A percentile compares a stretch with the other conserved stretches of the same genome.
Evolutionary conservation across 1,284 basidiomycete genomes (phyloP).

Genomic region (Rhodotorula sp.): DNA sequence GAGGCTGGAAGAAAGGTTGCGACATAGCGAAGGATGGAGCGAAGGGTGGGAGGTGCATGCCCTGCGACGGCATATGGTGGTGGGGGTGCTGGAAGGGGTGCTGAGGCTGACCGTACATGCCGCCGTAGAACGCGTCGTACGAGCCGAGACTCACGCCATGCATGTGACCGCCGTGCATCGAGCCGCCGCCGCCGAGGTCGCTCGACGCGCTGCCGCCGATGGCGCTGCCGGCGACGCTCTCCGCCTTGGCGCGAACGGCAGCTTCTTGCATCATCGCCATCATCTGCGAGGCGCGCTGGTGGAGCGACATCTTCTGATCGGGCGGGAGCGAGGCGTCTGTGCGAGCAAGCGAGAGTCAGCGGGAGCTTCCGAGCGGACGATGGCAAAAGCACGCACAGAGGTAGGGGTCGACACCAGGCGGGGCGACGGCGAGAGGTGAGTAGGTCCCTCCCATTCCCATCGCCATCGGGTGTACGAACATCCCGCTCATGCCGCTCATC

Average conservation of each 20-base stretch:
- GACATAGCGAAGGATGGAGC: conserved; percentile 33
- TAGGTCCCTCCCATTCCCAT: conserved; percentile 32
- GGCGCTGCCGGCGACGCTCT: conserved; percentile 23
- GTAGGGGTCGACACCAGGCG: conserved; percentile 38
- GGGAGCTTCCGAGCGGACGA: too few species aligned
- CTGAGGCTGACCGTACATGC: conserved; percentile 7
- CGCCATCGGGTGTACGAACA: conserved; percentile 2
- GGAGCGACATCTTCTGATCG: conserved; percentile 40
- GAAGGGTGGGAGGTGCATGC: conserved; percentile 30
- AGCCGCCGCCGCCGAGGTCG: conserved; percentile 13
- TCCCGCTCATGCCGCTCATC: conserved; percentile 15
- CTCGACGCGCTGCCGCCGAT: conserved; percentile 4
- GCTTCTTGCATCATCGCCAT: conserved; percentile 41
- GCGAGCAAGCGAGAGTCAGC: background rate
- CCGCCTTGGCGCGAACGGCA: conserved; percentile 32
- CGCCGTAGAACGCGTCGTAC: conserved; percentile 10
- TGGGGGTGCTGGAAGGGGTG: background rate
- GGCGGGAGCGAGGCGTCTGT: conserved; percentile 38
- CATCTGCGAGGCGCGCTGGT: conserved; percentile 40
- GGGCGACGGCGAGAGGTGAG: conserved; percentile 33
- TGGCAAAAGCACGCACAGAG: conserved; percentile 27
- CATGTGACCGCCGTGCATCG: conserved; percentile 13
- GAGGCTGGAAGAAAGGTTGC: conserved; percentile 29
- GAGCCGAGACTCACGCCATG: conserved; percentile 28
- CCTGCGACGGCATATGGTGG: background rate